Evolutionary conservation across 805 yeast genomes (phyloP).

Genomic region (Candida nanaspora): DNA sequence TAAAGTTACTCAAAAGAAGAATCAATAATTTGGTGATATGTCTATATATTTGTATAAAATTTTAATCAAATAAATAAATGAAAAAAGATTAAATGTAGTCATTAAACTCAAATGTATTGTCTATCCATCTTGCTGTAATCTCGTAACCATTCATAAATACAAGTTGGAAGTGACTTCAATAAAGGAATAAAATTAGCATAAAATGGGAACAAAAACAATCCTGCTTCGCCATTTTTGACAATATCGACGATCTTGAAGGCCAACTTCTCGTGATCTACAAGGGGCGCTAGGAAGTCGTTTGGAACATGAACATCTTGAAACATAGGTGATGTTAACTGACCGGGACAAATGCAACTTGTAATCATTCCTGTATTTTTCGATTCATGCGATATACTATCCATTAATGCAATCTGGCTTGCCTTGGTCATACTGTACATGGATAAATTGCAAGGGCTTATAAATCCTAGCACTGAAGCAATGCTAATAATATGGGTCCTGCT

Average conservation of each 20-base stretch:
- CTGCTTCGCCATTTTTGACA: constrained; percentile 31
- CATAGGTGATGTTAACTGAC: constrained; percentile 44
- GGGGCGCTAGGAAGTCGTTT: constrained; percentile 39
- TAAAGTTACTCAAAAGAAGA: constrained; percentile 14
- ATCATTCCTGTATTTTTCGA: constrained; percentile 21
- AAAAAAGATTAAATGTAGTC: background rate
- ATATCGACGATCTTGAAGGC: constrained; percentile 29
- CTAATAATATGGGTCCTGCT: constrained; percentile 29
- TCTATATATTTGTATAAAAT: background rate
- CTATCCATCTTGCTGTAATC: constrained; percentile 24
- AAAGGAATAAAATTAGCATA: constrained; percentile 40
- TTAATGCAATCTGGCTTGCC: constrained; percentile 35
- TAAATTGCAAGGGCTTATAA: constrained; percentile 40
- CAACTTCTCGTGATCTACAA: constrained; percentile 30
- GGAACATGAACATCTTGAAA: constrained; percentile 38
- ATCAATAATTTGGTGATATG: constrained; percentile 3
- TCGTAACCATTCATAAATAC: constrained; percentile 25
- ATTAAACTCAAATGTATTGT: constrained; percentile 1
- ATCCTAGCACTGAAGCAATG: constrained; percentile 41
- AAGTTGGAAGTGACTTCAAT: constrained; percentile 34
- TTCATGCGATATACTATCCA: constrained; percentile 40
- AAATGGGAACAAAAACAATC: constrained; percentile 37
- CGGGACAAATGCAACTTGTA: constrained; percentile 37
- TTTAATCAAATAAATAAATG: background rate
- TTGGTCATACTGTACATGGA: constrained; percentile 44